Conservation (phyloP, 2,329 filamentous ascomycete species). For the Drechslerella dactyloides region DNA sequence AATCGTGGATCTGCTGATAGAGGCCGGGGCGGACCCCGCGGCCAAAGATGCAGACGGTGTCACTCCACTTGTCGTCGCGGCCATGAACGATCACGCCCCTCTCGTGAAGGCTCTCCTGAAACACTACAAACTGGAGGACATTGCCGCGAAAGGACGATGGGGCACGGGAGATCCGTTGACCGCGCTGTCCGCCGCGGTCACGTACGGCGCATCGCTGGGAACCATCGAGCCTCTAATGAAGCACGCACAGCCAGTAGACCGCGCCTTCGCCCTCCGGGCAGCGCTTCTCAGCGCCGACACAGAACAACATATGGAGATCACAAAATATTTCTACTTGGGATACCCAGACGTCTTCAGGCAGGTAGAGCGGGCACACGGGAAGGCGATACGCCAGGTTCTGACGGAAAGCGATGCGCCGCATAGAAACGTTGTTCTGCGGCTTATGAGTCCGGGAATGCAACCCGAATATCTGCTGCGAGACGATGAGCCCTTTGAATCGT, state of each 20-base stretch:
- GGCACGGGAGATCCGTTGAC: conserved; percentile 17
- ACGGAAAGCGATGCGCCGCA: neutral
- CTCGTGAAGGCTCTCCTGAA: conserved; percentile 3
- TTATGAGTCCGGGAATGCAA: too few relatives aligned
- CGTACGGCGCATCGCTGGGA: neutral
- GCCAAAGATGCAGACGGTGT: conserved; percentile 26
- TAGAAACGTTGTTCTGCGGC: neutral
- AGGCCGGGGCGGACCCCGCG: conserved; percentile 8
- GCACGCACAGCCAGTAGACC: neutral
- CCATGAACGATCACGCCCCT: neutral
- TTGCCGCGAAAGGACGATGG: conserved; percentile 13
- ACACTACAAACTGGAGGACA: conserved; percentile 12
- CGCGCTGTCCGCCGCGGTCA: conserved; percentile 18
- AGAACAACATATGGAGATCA: neutral
- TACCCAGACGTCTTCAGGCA: conserved; percentile 11
- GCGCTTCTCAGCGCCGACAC: conserved; percentile 1
- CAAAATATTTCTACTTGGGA: neutral
- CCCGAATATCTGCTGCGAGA: too few relatives aligned
- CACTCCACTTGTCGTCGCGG: conserved; percentile 21
- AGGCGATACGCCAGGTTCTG: conserved; percentile 3
- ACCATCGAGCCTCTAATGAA: conserved; percentile 4
- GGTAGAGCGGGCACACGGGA: neutral
- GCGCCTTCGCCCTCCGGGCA: conserved; percentile 2
- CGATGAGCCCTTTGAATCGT: too few relatives aligned
- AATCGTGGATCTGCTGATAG: neutral